A percentile compares a stretch with the other conserved stretches of the same genome.
Conservation (phyloP, 495 filamentous ascomycete genomes). For the Pyrenula massariospora region DNA sequence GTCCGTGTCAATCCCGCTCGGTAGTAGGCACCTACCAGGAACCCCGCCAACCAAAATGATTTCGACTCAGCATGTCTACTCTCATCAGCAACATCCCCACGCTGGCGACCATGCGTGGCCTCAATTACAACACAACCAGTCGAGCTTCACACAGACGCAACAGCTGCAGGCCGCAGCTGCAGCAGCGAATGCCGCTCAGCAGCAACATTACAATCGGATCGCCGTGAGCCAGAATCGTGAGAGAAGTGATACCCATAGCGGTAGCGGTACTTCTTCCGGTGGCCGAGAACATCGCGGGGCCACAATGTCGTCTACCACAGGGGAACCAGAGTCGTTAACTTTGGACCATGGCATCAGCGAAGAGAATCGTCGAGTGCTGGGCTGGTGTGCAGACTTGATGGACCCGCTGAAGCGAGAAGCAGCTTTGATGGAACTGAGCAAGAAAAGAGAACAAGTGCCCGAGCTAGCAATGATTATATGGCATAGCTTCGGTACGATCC, state of each 20-base stretch:
- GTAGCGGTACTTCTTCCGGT: not conserved
- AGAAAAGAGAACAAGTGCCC: slow-evolving; percentile 96
- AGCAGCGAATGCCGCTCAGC: slow-evolving; percentile 54
- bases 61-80: not conserved
- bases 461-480: slow-evolving; percentile 94
- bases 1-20: not conserved
- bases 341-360: slow-evolving; percentile 60
- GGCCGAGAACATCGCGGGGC: not conserved
- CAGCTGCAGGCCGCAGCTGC: slow-evolving; percentile 32
- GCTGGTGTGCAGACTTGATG: slow-evolving; percentile 86
- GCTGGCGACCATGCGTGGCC: not conserved
- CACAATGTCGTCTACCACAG: not conserved
- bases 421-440: slow-evolving; percentile 90
- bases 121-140: not conserved
- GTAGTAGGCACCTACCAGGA: not conserved
- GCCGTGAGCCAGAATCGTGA: slow-evolving; percentile 45
- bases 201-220: slow-evolving; percentile 72
- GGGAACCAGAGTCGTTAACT: not conserved
- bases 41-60: not conserved
- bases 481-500: slow-evolving; percentile 86
- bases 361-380: slow-evolving; percentile 83
- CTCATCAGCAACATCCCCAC: not conserved
- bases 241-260: slow-evolving; percentile 1
- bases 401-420: slow-evolving; percentile 79
- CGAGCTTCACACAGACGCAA: not conserved